Conservation (phyloP, 1,284 basidiomycete species). For the Ustilago cynodontis region DNA sequence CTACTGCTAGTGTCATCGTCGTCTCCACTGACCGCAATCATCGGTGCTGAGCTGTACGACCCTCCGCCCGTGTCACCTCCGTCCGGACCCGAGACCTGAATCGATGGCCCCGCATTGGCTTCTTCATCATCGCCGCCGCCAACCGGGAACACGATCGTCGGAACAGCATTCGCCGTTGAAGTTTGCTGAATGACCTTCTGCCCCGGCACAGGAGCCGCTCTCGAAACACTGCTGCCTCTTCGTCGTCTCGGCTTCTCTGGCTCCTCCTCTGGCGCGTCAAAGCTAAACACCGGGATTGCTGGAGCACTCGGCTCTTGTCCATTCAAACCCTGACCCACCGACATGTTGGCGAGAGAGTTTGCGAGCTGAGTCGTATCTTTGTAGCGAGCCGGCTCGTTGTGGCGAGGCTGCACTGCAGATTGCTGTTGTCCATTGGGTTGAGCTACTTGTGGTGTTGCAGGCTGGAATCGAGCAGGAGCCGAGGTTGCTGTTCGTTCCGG, state of each 20-base stretch:
- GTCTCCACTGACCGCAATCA: constrained; percentile 34
- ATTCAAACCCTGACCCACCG: constrained; percentile 2
- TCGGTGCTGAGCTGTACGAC: constrained; percentile 11
- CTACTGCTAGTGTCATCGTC: constrained; percentile 41
- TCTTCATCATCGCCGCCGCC: constrained; percentile 28
- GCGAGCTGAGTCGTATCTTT: constrained; percentile 24
- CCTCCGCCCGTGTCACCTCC: constrained; percentile 25
- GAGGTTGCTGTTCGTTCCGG: constrained; percentile 6
- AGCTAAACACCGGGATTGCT: constrained; percentile 29
- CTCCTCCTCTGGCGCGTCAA: constrained; percentile 34
- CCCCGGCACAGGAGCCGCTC: constrained; percentile 22
- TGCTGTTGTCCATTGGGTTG: background rate
- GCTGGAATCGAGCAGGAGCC: constrained; percentile 33
- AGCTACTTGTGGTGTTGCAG: constrained; percentile 12
- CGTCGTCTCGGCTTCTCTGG: constrained; percentile 48
- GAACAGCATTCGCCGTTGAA: constrained; percentile 17
- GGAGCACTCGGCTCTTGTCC: background rate
- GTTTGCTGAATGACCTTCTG: constrained; percentile 32
- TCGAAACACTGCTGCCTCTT: constrained; percentile 53
- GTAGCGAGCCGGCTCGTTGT: constrained; percentile 33
- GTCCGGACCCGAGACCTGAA: constrained; percentile 46
- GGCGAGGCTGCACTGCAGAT: constrained; percentile 1
- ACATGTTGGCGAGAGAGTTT: constrained; percentile 30
- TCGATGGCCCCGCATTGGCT: constrained; percentile 27
- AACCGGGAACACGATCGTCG: constrained; percentile 51